Evolutionary conservation across 2,329 filamentous ascomycete species (phyloP).

Genomic region (Scedosporium apiospermum): DNA sequence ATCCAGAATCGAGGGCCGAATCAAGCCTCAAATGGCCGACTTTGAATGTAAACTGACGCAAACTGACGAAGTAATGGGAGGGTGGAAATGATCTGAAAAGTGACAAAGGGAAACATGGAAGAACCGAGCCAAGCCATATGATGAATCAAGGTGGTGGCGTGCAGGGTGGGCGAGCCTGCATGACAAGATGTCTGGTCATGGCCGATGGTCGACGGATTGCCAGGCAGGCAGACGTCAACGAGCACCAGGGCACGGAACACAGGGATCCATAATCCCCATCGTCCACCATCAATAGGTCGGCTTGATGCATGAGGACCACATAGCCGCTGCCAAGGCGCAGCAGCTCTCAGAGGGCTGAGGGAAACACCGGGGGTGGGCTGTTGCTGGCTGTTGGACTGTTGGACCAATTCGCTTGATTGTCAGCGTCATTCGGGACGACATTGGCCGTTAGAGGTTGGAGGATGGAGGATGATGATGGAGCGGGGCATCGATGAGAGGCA

Average conservation of each 20-base stretch:
- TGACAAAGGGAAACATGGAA: slow-evolving; percentile 18
- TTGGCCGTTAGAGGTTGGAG: no score
- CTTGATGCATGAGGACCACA: not conserved
- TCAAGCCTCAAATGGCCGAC: no score
- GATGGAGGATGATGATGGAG: no score
- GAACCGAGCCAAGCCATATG: slow-evolving; percentile 17
- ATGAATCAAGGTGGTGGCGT: not conserved
- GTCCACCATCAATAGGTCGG: not conserved
- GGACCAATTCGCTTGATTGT: not conserved
- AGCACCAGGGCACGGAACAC: not conserved
- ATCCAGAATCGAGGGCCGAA: no score
- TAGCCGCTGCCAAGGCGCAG: slow-evolving; percentile 1
- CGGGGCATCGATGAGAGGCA: no score
- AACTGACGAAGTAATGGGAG: not conserved
- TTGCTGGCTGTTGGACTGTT: not conserved
- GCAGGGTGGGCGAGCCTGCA: not conserved
- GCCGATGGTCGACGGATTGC: not conserved
- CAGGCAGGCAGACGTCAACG: not conserved
- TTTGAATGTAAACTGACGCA: no score
- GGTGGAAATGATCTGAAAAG: slow-evolving; percentile 18
- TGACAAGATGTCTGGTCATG: not conserved
- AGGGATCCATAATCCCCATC: not conserved
- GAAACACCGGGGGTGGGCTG: not conserved
- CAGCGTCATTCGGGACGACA: no score
- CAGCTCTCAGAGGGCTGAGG: not conserved